These are phyloP conservation scores for Stentor coeruleus DNA, from an alignment of 73 alveolate genomes.

Conservation along the genomic window DNA sequence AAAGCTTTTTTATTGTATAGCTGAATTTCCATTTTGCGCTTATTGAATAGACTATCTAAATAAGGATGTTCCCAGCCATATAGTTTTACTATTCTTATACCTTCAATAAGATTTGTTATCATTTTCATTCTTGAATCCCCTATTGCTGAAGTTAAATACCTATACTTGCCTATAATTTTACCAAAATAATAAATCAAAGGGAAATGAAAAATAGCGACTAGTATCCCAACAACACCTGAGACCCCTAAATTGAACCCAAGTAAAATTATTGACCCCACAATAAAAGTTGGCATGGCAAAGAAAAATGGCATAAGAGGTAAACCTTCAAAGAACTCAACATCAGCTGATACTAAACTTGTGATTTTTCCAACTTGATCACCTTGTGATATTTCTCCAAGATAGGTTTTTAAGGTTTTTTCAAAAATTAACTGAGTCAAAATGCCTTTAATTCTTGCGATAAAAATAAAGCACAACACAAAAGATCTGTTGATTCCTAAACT, in stretches of 20 bases:
- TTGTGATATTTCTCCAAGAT: not conserved
- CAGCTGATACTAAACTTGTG: not conserved
- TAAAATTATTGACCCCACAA: not conserved
- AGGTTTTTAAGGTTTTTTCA: not conserved
- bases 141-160: not conserved
- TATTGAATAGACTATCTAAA: not conserved
- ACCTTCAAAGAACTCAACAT: not conserved
- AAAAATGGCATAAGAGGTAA: not conserved
- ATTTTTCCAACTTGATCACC: not conserved
- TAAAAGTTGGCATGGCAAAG: not conserved
- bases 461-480: not conserved
- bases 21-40: constrained; percentile 13
- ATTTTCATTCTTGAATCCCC: constrained; percentile 37
- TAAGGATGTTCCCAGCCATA: constrained; percentile 49
- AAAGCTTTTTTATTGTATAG: not conserved
- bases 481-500: not conserved
- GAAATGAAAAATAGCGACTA: not conserved
- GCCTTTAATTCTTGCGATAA: not conserved
- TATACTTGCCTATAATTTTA: not conserved
- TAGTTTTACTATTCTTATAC: constrained; percentile 39
- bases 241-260: not conserved
- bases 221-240: not conserved
- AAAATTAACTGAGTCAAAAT: not conserved
- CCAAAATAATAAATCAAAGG: not conserved
- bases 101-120: constrained; percentile 39